Conservation (phyloP, 257 asterid species). For the Anisodus tanguticus region DNA sequence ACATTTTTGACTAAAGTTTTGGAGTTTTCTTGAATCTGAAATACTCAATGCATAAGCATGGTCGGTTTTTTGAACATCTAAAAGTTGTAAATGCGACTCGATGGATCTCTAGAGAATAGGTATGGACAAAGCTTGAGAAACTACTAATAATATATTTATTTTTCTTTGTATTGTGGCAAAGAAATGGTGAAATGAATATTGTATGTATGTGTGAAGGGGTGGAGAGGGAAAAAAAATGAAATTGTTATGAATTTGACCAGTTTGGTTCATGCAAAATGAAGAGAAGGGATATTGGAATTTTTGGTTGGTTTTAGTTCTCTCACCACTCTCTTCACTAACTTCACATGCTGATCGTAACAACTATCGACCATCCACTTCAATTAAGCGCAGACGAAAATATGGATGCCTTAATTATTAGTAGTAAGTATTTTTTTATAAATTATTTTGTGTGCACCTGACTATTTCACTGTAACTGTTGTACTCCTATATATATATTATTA, state of each 20-base stretch:
- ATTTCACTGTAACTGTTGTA: neutral
- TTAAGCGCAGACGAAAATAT: neutral
- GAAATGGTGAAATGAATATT: slow-evolving; percentile 30
- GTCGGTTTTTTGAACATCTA: neutral
- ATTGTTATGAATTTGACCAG: slow-evolving; percentile 59
- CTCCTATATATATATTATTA: no score
- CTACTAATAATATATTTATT: neutral
- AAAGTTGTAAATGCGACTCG: neutral
- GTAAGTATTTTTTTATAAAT: slow-evolving; percentile 26
- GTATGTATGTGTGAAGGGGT: slow-evolving; percentile 31
- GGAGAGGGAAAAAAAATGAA: slow-evolving; percentile 28
- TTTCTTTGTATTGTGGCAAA: neutral
- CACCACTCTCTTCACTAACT: slow-evolving; percentile 16
- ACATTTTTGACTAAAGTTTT: neutral
- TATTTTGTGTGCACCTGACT: slow-evolving; percentile 28
- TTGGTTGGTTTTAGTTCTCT: slow-evolving; percentile 23
- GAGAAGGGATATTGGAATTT: slow-evolving; percentile 18
- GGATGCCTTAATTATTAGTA: neutral
- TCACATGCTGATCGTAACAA: slow-evolving; percentile 29
- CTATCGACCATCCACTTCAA: slow-evolving; percentile 30
- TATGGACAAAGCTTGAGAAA: neutral
- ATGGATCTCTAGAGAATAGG: neutral
- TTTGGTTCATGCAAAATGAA: slow-evolving; percentile 30
- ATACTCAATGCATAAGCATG: neutral
- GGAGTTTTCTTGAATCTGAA: slow-evolving; percentile 23